phyloP scores from a whole-genome alignment of 306 rosid species.

The Carpinus viminea region DNA sequence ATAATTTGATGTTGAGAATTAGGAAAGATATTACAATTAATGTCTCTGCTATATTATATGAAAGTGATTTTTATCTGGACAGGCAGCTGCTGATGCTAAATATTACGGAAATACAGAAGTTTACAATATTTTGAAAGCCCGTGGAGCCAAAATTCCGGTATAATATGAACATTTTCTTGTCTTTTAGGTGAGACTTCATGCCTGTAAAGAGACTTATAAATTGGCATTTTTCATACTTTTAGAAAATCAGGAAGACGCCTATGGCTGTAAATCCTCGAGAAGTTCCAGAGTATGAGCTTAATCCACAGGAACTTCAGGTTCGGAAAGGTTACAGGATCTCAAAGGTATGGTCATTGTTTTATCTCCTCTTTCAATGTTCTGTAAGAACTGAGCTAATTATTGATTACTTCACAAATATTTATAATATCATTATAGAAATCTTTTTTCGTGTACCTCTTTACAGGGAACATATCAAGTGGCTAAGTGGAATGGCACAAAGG shows the following conservation, averaged over 20 bases:
- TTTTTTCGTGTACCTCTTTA: constrained; percentile 22
- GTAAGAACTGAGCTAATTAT: background rate
- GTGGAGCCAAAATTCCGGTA: constrained; percentile 98
- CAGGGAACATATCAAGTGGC: constrained; percentile 98
- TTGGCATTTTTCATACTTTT: constrained; percentile 25
- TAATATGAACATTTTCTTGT: background rate
- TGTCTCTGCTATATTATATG: background rate
- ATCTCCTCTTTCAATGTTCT: background rate
- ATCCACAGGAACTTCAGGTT: constrained; percentile 94
- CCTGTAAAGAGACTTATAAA: constrained; percentile 18
- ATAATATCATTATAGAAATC: constrained; percentile 12
- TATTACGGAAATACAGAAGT: constrained; percentile 74
- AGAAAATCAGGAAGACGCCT: constrained; percentile 94
- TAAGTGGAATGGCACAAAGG: constrained; percentile 99
- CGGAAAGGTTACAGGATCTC: constrained; percentile 88
- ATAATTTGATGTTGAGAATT: background rate
- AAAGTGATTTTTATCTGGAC: constrained; percentile 30
- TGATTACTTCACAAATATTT: background rate
- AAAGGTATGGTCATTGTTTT: constrained; percentile 44
- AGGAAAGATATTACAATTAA: background rate
- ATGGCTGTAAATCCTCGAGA: constrained; percentile 98
- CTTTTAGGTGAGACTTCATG: background rate
- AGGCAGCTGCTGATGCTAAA: constrained; percentile 99
- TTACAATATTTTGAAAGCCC: constrained; percentile 78
- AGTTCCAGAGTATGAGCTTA: constrained; percentile 99